Conservation (phyloP, 2,329 filamentous ascomycete species). For the Sarocladiaceae sp. region DNA sequence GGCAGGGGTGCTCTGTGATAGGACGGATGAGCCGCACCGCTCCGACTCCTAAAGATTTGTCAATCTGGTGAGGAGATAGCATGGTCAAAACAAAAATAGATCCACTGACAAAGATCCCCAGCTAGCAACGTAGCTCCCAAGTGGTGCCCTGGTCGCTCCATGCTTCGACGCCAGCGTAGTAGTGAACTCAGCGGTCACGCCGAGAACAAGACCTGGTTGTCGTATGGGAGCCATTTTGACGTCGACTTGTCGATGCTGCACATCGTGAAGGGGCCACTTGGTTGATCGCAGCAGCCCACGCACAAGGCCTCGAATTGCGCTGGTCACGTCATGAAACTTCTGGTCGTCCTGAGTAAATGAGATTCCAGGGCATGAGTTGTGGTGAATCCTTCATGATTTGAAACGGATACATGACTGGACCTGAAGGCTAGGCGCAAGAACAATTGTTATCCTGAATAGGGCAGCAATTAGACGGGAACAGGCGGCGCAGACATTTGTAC, state of each 20-base stretch:
- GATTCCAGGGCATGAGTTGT: no score
- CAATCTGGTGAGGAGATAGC: background rate
- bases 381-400: no score
- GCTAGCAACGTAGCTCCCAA: background rate
- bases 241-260: no score
- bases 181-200: background rate
- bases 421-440: background rate
- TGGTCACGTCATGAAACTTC: no score
- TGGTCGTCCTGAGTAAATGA: no score
- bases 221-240: no score
- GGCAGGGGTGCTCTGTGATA: background rate
- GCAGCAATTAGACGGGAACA: background rate
- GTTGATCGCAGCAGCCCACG: no score
- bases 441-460: background rate
- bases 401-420: no score
- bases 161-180: background rate
- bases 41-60: background rate
- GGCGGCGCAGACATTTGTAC: background rate
- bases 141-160: background rate
- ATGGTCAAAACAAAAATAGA: constrained; percentile 6
- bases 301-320: no score
- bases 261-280: no score
- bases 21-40: background rate
- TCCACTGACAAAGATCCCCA: background rate
- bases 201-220: no score